These are phyloP conservation scores for Salix caprea DNA, from an alignment of 345 rosid genomes.

Conservation along the genomic window DNA sequence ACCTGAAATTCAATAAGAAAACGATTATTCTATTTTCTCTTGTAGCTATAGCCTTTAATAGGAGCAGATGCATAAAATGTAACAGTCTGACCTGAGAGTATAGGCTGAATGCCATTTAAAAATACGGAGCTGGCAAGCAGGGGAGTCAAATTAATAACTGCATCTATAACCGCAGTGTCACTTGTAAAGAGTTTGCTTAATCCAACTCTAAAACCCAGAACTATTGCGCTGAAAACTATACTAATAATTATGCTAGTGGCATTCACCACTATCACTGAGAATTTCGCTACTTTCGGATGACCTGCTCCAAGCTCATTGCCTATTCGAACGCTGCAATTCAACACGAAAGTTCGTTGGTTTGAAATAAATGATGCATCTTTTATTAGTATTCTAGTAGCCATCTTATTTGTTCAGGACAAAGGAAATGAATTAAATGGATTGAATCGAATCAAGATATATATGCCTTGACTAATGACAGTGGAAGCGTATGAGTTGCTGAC, in stretches of 20 bases:
- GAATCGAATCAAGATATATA: background rate
- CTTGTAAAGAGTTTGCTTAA: conserved; percentile 68
- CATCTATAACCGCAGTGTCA: conserved; percentile 58
- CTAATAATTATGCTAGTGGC: conserved; percentile 58
- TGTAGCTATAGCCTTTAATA: background rate
- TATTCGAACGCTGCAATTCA: conserved; percentile 57
- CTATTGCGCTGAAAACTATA: conserved; percentile 41
- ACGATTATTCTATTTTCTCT: background rate
- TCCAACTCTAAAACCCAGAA: conserved; percentile 47
- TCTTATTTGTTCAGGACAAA: background rate
- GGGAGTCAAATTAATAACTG: conserved; percentile 62
- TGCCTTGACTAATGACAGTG: background rate
- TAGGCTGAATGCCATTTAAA: conserved; percentile 88
- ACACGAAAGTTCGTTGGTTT: background rate
- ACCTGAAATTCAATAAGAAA: conserved; percentile 32
- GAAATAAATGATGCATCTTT: background rate
- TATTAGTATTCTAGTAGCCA: no score
- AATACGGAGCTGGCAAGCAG: conserved; percentile 80
- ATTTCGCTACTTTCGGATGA: conserved; percentile 63
- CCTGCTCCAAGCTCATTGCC: conserved; percentile 93
- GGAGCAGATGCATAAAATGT: background rate
- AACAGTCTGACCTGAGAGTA: conserved; percentile 61
- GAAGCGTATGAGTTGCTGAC: conserved; percentile 2
- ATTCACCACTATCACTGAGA: conserved; percentile 73
- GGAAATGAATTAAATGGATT: background rate